Evolutionary conservation across 2,329 filamentous ascomycete genomes (phyloP).

Genomic region (Clonostachys byssicola): DNA sequence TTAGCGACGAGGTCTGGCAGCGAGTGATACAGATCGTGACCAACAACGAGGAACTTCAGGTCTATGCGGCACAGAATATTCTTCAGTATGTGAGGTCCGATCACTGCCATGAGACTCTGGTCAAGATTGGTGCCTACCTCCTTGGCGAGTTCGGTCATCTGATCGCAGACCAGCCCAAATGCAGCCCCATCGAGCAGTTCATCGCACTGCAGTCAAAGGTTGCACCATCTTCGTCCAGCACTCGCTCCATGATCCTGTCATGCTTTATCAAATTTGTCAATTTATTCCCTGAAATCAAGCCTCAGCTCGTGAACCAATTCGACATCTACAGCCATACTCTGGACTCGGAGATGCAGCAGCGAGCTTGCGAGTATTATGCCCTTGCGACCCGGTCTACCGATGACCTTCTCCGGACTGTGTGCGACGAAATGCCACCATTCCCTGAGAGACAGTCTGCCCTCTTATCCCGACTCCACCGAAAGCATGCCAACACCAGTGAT

Average conservation of each 20-base stretch:
- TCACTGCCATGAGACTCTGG: conserved; percentile 91
- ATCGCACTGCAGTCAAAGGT: conserved; percentile 89
- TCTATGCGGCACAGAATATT: conserved; percentile 92
- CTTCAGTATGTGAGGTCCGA: conserved; percentile 89
- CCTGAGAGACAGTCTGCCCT: conserved; percentile 91
- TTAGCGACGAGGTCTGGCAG: conserved; percentile 99
- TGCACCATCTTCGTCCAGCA: conserved; percentile 80
- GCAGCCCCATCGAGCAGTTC: conserved; percentile 96
- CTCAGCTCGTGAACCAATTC: conserved; percentile 87
- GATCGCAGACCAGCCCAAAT: conserved; percentile 86
- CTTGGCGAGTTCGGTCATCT: conserved; percentile 96
- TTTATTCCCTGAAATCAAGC: conserved; percentile 96
- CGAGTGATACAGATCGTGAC: conserved; percentile 98
- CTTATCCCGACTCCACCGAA: conserved; percentile 88
- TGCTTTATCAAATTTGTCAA: conserved; percentile 98
- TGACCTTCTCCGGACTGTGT: conserved; percentile 86
- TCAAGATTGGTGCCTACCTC: conserved; percentile 96
- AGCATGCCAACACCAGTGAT: conserved; percentile 87
- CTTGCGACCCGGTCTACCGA: conserved; percentile 84
- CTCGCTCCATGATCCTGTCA: conserved; percentile 89
- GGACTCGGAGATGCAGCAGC: conserved; percentile 91
- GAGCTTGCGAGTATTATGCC: conserved; percentile 91
- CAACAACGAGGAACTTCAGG: conserved; percentile 96
- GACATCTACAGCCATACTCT: conserved; percentile 89
- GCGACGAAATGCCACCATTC: conserved; percentile 98